Base-by-base conservation (phyloP, 306 rosid species). In the Malus asiatica region DNA sequence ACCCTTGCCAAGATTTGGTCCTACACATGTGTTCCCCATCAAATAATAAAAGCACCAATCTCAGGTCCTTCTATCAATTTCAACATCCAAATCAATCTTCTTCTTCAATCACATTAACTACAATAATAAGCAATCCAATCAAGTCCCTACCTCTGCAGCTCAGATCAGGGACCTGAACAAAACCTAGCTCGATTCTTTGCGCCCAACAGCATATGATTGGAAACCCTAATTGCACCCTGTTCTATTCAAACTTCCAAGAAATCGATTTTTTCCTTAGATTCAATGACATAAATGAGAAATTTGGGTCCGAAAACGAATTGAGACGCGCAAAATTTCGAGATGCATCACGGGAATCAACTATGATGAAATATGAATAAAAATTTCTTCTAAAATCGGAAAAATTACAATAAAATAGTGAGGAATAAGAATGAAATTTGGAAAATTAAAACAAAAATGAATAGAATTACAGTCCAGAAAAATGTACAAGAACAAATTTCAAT, bases 1-100 rank as follows among this genome's bases (percentile, higher is more conserved):
- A 48, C 95, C 90, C 71, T 78, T 80, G 32, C 90, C 87, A 51
- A 78, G 68, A 82, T 79, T 92, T 66, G 97, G 97, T 70, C 98
- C 98, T 20, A 88, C 90, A 16, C 99, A 95, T 79, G 87, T 88
- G 85, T 95, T 95, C 80, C 99, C 99, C 99, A 95, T 95, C 77
- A 87, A 86, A 78, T 66, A 59, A 70, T 65, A 58, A 15, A 25
- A 73, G 77, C 66, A 52, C 73, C 77, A 80, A 73, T 66, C 73
- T 71, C 76, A 85, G 70, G 70, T 75, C 82, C 79, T 71, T 65
- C 66, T 42, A 44, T 74, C 48, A 74, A 73, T 77, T 30, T 78
- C 64, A 60, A 77, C 84, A 79, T 80, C 52, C 76, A 66, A 51
- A 69, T 51, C 55, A 79, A 79, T 81, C 71, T 68, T 77, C 45